Base-by-base conservation (phyloP, 768 basidiomycete genomes). In the Xanthoconium stramineum region DNA sequence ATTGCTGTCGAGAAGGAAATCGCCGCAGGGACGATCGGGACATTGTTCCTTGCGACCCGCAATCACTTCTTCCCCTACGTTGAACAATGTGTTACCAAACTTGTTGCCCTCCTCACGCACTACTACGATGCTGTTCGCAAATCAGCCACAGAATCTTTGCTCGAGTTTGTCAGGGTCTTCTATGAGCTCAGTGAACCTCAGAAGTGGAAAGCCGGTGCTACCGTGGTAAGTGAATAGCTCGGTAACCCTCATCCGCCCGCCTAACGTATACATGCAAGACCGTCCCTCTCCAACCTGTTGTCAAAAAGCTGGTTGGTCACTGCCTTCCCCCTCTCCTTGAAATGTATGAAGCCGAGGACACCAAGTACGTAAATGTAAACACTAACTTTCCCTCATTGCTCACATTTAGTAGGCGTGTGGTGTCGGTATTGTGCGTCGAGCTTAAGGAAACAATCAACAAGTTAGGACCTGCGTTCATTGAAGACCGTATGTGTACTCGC, bases 1-100 rank as follows among this genome's bases (percentile, higher is more conserved):
- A 88, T 98, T 61, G 95, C 95, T 42, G 94, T 98, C 53, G 97
- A 99, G 80, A 99, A 99, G 75, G 97, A 99, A 78, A 97, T 98
- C 57, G 95, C 97, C 20, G 93, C 94, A 28, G 95, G 98, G 69
- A 93, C 95, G 6, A 87, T 98, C 61, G 94, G 96, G 58, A 88
- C 89, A 36, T 74, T 99, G 59, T 98, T 98, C 69, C 79, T 83
- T 32, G 81, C 89, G 12, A 93, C 91, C 32, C 84, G 85, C 64
- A 74, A 72, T 46, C 87, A 91, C 65, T 98, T 96, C 85, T 78
- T 98, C 64, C 93, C 94, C 5, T 98, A 83, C 68, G 85, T 98
- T 59, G 94, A 98, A 75, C 76, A 80, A 59, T 87, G 82, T 63
- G 84, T 90, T 45, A 75, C 92, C 50, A 87, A 89, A 65, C 84